Base-by-base conservation (phyloP, 148 eudicot genomes). In the Camellia sinensis region DNA sequence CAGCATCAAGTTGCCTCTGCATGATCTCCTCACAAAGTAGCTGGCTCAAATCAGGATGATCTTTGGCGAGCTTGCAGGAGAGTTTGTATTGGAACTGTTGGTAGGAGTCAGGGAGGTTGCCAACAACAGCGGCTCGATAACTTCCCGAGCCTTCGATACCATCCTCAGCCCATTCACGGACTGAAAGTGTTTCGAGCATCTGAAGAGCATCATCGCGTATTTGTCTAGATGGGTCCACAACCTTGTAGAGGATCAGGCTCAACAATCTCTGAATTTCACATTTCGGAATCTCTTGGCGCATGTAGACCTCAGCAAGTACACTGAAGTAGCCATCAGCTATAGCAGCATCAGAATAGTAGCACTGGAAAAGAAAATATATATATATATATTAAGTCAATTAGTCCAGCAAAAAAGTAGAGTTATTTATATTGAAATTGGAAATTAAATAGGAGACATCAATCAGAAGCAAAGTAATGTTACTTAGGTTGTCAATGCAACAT, bases 171-270 rank as follows among this genome's bases (percentile, higher is more conserved):
- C 99, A 96, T 76, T 92, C 95, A 82, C 99, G 98, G 22, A 91
- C 87, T 57, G 99, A 96, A 61, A 96, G 94, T 7, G 99, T 96
- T 90, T 96, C 99, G 40, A 96, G 98, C 99, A 96, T 96, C 81
- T 96, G 99, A 83, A 96, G 97, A 69, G 99, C 99, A 87, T 96
- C 99, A 83, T 96, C 99, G 65, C 99, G 99, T 74, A 96, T 94
- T 88, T 96, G 99, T 82, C 99, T 90, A 5, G 99, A 91, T 63
- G 98, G 99, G 83, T 96, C 99, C 60, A 96, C 99, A 78, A 96
- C 99, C 82, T 96, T 96, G 91, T 96, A 96, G 52, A 96, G 92
- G 79, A 96, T 96, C 22, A 96, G 89, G 86, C 99, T 96, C 81
- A 96, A 84, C 79, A 96, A 88, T 82, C 99, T 90, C 89, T 94